These are phyloP conservation scores for Diaporthe citriasiana DNA, from an alignment of 2,329 filamentous ascomycete species.

Conservation along the genomic window DNA sequence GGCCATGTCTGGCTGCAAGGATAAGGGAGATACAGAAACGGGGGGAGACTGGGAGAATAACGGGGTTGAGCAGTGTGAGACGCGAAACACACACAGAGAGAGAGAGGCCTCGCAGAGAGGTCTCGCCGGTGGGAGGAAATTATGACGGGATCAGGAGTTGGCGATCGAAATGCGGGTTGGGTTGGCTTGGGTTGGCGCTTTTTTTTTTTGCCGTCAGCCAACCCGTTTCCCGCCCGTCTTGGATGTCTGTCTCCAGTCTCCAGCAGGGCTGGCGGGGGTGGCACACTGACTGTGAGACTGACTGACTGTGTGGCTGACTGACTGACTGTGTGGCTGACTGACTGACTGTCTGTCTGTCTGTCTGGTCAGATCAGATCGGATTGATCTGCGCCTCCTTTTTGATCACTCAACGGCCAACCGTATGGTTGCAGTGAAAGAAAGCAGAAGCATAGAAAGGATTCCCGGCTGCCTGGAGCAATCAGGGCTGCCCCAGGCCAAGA, in stretches of 20 bases:
- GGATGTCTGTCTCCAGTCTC: neutral
- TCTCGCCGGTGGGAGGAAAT: too few species aligned
- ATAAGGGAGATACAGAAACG: neutral
- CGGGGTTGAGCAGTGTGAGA: neutral
- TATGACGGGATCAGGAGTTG: constrained; percentile 30
- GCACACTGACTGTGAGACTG: neutral
- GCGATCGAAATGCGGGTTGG: constrained; percentile 22
- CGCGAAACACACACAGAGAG: neutral
- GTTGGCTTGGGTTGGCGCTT: neutral
- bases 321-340: too few species aligned
- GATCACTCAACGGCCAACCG: neutral
- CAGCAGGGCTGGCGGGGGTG: neutral
- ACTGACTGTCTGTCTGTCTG: too few species aligned
- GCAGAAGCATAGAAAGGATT: neutral
- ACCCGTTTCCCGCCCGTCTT: neutral
- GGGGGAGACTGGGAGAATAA: neutral
- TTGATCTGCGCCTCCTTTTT: constrained; percentile 24
- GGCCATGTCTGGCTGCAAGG: neutral
- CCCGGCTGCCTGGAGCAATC: neutral
- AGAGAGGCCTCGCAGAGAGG: neutral
- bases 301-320: neutral
- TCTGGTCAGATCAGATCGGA: neutral
- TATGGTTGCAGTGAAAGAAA: too few species aligned
- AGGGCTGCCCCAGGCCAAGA: neutral
- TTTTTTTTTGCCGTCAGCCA: neutral